phyloP scores from a whole-genome alignment of 306 rosid species.

The Betula pendula region DNA sequence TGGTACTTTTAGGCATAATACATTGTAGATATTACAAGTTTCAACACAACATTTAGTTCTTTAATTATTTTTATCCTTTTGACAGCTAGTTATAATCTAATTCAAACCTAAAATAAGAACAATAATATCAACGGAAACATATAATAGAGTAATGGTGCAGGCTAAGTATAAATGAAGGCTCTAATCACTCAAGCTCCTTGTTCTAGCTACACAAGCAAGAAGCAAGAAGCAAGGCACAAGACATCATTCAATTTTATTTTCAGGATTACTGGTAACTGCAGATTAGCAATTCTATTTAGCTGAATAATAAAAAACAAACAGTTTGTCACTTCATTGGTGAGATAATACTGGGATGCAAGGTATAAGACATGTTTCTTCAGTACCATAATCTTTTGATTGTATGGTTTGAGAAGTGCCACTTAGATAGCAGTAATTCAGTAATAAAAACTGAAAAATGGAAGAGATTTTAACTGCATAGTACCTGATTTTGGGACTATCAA shows the following conservation, averaged over 20 bases:
- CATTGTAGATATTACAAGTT: neutral
- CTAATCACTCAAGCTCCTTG: neutral
- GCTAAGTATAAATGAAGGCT: neutral
- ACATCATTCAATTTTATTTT: neutral
- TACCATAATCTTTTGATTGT: neutral
- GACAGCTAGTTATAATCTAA: neutral
- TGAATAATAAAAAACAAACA: neutral
- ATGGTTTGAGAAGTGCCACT: neutral
- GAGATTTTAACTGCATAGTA: constrained; percentile 30
- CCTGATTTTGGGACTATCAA: constrained; percentile 79
- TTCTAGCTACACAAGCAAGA: neutral
- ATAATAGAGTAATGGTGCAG: neutral
- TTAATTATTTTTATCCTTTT: neutral
- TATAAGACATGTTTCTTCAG: neutral
- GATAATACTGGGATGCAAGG: neutral
- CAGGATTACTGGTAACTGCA: neutral
- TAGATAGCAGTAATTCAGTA: neutral
- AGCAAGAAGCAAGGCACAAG: neutral
- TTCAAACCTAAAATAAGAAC: neutral
- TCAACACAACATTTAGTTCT: neutral
- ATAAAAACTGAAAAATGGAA: neutral
- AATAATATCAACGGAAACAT: neutral
- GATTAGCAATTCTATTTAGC: neutral
- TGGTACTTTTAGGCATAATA: neutral
- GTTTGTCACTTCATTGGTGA: neutral